Conservation (phyloP, 106 monocot genomes). For the Phalaenopsis equestris region DNA sequence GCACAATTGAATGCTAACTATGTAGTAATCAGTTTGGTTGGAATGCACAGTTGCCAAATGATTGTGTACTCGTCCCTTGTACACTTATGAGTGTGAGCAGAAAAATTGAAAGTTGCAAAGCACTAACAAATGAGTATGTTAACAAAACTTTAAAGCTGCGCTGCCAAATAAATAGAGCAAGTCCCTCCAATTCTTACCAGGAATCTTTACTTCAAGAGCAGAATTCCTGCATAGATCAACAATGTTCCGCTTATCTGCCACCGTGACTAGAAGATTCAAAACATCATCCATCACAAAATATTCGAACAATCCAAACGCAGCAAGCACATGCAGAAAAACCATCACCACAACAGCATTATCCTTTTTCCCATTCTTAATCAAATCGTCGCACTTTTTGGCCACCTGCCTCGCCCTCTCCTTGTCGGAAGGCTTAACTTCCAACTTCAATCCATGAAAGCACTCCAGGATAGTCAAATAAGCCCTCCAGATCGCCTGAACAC, state of each 20-base stretch:
- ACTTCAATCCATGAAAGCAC: background rate
- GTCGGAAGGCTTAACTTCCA: background rate
- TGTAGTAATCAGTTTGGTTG: no score
- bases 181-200: constrained; percentile 1
- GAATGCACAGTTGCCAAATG: no score
- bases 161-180: background rate
- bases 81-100: background rate
- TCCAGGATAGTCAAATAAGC: background rate
- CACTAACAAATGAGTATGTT: background rate
- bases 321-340: background rate
- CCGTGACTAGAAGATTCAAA: background rate
- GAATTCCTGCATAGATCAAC: constrained; percentile 7
- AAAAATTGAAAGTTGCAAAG: no score
- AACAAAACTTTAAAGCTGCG: background rate
- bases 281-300: background rate
- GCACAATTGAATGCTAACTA: no score
- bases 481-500: background rate
- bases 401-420: constrained; percentile 11
- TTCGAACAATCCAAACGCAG: background rate
- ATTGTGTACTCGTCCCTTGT: no score
- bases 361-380: background rate
- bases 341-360: background rate
- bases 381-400: background rate
- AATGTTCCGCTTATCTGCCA: background rate
- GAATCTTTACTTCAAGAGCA: background rate